Conservation (phyloP, 1,139 yeast genomes). For the Geotrichum klebahnii region DNA sequence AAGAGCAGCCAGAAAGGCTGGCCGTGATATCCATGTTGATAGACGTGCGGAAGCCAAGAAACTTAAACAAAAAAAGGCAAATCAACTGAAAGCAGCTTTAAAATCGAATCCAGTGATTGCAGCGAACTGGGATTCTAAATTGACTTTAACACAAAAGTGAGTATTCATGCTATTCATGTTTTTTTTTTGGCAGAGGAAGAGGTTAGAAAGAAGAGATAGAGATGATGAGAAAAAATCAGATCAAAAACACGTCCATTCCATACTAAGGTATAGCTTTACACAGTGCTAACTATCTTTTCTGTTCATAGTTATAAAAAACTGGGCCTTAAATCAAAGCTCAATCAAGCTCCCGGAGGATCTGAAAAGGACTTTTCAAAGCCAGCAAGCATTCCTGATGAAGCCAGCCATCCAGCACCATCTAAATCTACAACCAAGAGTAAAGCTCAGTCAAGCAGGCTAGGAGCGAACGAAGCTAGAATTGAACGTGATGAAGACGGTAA, state of each 20-base stretch:
- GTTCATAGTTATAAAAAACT: constrained; percentile 48
- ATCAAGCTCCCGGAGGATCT: constrained; percentile 49
- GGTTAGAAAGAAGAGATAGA: neutral
- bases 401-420: neutral
- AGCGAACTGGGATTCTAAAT: constrained; percentile 80
- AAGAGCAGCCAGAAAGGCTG: constrained; percentile 74
- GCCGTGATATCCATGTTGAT: constrained; percentile 20
- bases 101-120: constrained; percentile 69
- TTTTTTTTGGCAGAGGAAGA: no score
- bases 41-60: constrained; percentile 14
- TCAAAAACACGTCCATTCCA: no score
- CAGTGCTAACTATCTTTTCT: neutral
- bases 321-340: constrained; percentile 68
- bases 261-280: no score
- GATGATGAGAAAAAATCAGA: neutral
- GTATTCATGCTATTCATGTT: no score
- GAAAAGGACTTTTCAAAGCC: constrained; percentile 37
- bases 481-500: constrained; percentile 70
- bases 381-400: constrained; percentile 9
- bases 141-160: constrained; percentile 72
- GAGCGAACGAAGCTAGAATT: constrained; percentile 76
- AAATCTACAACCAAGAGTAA: constrained; percentile 26
- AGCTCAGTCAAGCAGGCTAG: constrained; percentile 29
- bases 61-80: constrained; percentile 8
- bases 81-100: constrained; percentile 12